These are phyloP conservation scores for Leccinum pachyderme DNA, from an alignment of 1,284 basidiomycete species.

Conservation along the genomic window DNA sequence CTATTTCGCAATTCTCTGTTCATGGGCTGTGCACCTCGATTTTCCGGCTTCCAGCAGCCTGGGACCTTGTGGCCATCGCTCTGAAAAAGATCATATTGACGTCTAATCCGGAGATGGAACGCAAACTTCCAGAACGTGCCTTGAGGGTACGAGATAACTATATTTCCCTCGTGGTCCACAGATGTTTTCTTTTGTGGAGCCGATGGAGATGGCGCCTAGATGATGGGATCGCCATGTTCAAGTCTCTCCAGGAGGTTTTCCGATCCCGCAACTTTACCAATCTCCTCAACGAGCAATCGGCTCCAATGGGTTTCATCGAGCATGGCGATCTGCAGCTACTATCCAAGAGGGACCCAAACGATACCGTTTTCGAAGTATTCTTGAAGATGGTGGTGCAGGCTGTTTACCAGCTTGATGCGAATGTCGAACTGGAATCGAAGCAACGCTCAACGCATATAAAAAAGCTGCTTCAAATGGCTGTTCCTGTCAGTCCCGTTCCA, in stretches of 20 bases:
- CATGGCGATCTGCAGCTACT: slow-evolving; percentile 58
- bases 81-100: slow-evolving; percentile 62
- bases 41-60: slow-evolving; percentile 56
- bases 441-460: slow-evolving; percentile 50
- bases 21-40: slow-evolving; percentile 56
- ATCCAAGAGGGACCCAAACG: slow-evolving; percentile 49
- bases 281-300: slow-evolving; percentile 69
- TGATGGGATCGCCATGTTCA: slow-evolving; percentile 60
- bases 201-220: slow-evolving; percentile 77
- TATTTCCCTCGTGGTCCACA: slow-evolving; percentile 66
- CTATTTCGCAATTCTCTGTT: slow-evolving; percentile 77
- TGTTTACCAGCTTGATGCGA: slow-evolving; percentile 35
- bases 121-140: slow-evolving; percentile 36
- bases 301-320: slow-evolving; percentile 79
- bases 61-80: slow-evolving; percentile 62
- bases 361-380: slow-evolving; percentile 80
- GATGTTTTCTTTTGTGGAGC: slow-evolving; percentile 71
- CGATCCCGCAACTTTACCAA: slow-evolving; percentile 79
- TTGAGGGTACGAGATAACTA: slow-evolving; percentile 73
- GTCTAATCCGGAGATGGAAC: slow-evolving; percentile 51
- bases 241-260: slow-evolving; percentile 75
- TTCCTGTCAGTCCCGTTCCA: slow-evolving; percentile 71
- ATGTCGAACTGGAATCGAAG: slow-evolving; percentile 33
- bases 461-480: slow-evolving; percentile 76
- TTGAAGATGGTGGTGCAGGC: slow-evolving; percentile 74